Evolutionary conservation across 2,329 filamentous ascomycete genomes (phyloP).

Genomic region (Coleophoma eucalyptorum): DNA sequence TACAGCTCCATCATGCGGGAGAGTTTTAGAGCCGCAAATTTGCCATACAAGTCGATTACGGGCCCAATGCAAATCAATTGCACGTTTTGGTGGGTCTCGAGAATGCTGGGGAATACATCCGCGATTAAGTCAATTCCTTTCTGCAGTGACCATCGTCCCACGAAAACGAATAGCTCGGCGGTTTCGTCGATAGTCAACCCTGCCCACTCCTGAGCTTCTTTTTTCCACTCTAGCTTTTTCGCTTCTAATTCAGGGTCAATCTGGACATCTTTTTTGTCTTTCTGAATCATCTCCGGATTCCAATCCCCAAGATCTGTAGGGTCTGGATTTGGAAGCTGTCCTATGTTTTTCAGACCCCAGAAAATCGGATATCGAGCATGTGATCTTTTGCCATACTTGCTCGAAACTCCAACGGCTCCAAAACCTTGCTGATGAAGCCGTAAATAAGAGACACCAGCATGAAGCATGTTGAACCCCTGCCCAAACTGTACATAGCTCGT

Average conservation of each 20-base stretch:
- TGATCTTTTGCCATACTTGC: conserved; percentile 29
- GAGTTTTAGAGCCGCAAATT: too few relatives aligned
- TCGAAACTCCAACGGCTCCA: conserved; percentile 62
- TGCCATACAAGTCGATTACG: too few relatives aligned
- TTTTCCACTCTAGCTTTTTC: neutral
- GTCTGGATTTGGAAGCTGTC: neutral
- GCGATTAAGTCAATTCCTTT: conserved; percentile 66
- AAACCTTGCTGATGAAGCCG: conserved; percentile 56
- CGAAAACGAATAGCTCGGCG: conserved; percentile 63
- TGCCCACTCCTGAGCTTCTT: conserved; percentile 19
- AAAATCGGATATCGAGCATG: conserved; percentile 54
- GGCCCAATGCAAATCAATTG: too few relatives aligned
- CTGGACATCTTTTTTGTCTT: neutral
- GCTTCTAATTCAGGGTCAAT: neutral
- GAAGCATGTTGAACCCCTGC: neutral
- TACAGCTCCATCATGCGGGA: too few relatives aligned
- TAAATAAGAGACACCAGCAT: neutral
- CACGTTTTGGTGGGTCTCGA: neutral
- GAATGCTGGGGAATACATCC: conserved; percentile 53
- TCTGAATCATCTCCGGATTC: neutral
- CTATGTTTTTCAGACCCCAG: conserved; percentile 35
- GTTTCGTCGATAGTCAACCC: conserved; percentile 54
- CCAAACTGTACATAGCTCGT: neutral
- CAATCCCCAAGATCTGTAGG: neutral
- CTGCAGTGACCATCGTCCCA: conserved; percentile 64